Evolutionary conservation across 2,329 filamentous ascomycete species (phyloP), one percentile per base, ranked within the genome.

Genomic region (Alternaria novae-zelandiae): DNA sequence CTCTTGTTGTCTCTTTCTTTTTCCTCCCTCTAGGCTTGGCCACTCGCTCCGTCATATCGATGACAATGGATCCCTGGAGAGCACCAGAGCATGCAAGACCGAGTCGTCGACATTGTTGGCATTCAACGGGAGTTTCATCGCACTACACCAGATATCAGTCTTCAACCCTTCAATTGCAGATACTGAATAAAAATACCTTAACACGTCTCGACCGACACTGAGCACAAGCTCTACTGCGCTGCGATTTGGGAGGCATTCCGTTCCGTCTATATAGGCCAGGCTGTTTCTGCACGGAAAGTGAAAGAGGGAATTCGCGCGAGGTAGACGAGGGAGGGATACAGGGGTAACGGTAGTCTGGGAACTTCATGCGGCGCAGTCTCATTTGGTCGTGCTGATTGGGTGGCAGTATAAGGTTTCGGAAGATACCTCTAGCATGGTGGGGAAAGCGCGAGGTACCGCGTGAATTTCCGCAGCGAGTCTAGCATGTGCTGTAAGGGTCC

Each of bases 161-260:
- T 51, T 59, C 13, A 44, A 23, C 13, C 8, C 32, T 7, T 44
- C 43, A 28, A 53, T 54, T 5, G n/a, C 32, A 60, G 12, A 13
- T 25, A 26, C 7, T 3, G 15, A 13, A 5, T 30, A 47, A 30
- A 30, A 62, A 25, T 59, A 78, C 75, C 73, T 77, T 78, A 32
- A 78, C 75, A n/a, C 75, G 69, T n/a, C 76, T 75, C 17, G 75
- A 67, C 26, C 75, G 71, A 63, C 75, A 78, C 67, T 78, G 74
- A 51, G 72, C 69, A 64, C 76, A 78, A 36, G 70, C 76, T 63
- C 75, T 73, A 60, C 73, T 77, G 57, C 76, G 73, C 66, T 76
- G 74, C 25, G 74, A 68, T 67, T 69, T 74, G 6, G 75, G 71
- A 10, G 61, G 61, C 66, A 68, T 68, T 2, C 41, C 25, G 46